Evolutionary conservation across 208 protist species (phyloP).

Genomic region (Trypanosoma lewisi): DNA sequence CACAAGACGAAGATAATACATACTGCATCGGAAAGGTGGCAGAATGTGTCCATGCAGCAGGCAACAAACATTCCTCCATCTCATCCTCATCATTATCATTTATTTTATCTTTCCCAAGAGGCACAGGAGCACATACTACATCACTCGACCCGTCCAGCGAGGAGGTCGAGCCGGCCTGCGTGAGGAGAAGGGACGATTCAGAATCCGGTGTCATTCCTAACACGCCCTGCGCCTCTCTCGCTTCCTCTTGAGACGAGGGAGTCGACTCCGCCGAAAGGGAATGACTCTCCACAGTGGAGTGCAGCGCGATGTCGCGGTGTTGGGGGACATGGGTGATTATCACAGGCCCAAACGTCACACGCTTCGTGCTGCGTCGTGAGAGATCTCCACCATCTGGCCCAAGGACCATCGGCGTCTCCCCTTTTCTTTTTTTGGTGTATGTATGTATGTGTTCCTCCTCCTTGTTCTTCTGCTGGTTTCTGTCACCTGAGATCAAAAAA

Average conservation of each 20-base stretch:
- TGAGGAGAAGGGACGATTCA: conserved; percentile 14
- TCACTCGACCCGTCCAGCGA: background rate
- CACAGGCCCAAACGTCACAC: conserved; percentile 22
- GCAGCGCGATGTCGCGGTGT: background rate
- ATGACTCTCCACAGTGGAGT: background rate
- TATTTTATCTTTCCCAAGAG: background rate
- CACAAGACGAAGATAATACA: background rate
- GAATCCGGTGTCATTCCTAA: conserved; percentile 8
- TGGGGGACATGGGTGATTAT: conserved; percentile 15
- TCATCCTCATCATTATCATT: conserved; percentile 1
- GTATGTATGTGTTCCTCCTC: background rate
- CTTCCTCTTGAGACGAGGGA: conserved; percentile 4
- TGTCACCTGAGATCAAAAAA: too few species aligned
- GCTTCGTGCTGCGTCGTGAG: background rate
- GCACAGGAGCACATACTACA: background rate
- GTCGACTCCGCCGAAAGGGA: background rate
- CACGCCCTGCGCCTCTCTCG: background rate
- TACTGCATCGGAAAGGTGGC: background rate
- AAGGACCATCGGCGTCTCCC: background rate
- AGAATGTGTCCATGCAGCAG: background rate
- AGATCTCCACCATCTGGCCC: background rate
- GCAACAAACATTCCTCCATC: background rate
- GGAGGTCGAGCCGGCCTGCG: conserved; percentile 5
- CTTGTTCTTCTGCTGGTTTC: background rate
- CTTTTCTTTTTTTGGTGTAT: background rate